Conservation (phyloP, 192 early-diverging fungal species). For the Haplosporangium gracile region DNA sequence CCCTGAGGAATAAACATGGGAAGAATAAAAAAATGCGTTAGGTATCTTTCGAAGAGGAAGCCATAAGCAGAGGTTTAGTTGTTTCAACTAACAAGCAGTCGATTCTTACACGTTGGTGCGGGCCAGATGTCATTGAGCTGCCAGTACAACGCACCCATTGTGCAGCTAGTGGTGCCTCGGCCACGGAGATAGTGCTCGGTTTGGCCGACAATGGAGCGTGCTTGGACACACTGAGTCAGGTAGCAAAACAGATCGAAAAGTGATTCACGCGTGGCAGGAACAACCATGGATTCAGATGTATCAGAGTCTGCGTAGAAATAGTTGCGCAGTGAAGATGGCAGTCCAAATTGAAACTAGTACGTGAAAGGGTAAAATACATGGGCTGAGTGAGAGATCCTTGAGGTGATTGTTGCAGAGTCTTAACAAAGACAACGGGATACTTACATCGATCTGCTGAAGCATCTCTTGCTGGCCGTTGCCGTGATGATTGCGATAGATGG, state of each 20-base stretch:
- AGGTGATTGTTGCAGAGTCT: not conserved
- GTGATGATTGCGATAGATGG: constrained; percentile 49
- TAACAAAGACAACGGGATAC: no score
- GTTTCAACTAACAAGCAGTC: not conserved
- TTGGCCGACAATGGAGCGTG: constrained; percentile 34
- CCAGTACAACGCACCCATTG: constrained; percentile 54
- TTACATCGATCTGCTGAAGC: constrained; percentile 47
- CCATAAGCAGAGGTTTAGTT: no score
- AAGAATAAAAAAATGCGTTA: not conserved
- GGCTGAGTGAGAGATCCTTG: not conserved
- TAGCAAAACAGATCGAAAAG: constrained; percentile 37
- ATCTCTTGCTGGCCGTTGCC: constrained; percentile 45
- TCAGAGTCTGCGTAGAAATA: constrained; percentile 22
- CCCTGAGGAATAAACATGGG: constrained; percentile 12
- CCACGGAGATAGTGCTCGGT: constrained; percentile 44
- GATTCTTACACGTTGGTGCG: constrained; percentile 33
- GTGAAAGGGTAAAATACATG: not conserved
- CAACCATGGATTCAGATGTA: not conserved
- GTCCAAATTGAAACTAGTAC: constrained; percentile 26
- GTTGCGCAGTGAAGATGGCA: constrained; percentile 7
- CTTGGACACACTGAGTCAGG: constrained; percentile 36
- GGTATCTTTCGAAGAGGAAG: not conserved
- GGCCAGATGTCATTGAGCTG: constrained; percentile 57
- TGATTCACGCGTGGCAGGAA: not conserved
- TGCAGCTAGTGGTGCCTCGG: not conserved